Evolutionary conservation across 139 green algal genomes (phyloP), one percentile per base, ranked within the genome.

Genomic region (Chlamydomonas schloesseri): DNA sequence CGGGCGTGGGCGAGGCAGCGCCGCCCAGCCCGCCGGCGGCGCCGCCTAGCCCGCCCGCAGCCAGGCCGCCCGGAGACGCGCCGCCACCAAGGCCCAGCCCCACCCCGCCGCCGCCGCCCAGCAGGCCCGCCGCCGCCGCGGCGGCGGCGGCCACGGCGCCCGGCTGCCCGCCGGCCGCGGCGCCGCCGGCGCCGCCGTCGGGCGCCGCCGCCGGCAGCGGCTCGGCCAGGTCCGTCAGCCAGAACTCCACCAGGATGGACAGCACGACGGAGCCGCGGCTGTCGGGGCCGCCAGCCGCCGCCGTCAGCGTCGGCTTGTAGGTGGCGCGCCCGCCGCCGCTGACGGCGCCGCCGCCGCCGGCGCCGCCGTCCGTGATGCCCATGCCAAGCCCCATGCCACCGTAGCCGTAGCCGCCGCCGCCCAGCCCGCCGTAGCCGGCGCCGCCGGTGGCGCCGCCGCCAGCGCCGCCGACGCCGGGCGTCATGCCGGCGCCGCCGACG

Each of bases 211-310:
- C 50, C 29, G 93, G 92, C 65, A 97, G 71, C 13, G 93, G 93
- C 71, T 96, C 91, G 29, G 94, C 90, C 5, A 89, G 74, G 58
- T 97, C 95, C 28, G 93, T 96, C 60, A 97, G 82, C 95, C 94
- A 98, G 60, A 96, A 97, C 91, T 98, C 95, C 1, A 96, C 33
- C 47, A 98, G 88, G 57, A 95, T 86, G 58, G 84, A 93, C 62
- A 95, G 87, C 64, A 96, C 70, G 28, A 94, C 37, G 23, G 92
- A 79, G 11, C 91, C 87, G 13, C 81, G 58, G 26, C 80, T 74
- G 68, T 82, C 73, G 21, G 62, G 34, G 29, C 78, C 78, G 15
- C 62, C 78, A 0, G 78, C 78, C 23, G 78, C 78, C 42, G 78
- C 78, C 64, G 78, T 75, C 64, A 84, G 42, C 28, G 78, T 75